A percentile compares a stretch with the other conserved stretches of the same genome.
Conservation (phyloP, 805 yeast species). For the Candida anglica region DNA sequence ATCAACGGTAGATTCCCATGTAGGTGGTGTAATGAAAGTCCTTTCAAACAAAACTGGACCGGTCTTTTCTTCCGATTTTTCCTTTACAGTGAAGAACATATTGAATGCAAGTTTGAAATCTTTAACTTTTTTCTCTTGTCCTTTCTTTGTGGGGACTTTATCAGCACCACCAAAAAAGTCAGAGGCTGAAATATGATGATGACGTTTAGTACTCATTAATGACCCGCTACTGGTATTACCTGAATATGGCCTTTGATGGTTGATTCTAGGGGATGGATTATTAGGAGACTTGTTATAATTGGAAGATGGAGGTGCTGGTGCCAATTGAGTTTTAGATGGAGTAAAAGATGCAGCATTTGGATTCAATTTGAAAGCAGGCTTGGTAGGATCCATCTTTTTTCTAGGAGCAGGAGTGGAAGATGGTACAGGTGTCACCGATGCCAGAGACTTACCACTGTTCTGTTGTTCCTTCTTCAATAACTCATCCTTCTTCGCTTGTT, state of each 20-base stretch:
- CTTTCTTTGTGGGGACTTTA: conserved; percentile 33
- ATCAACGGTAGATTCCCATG: conserved; percentile 63
- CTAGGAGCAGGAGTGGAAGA: conserved; percentile 12
- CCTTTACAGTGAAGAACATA: conserved; percentile 46
- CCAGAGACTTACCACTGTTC: neutral
- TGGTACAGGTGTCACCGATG: conserved; percentile 1
- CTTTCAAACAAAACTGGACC: conserved; percentile 44
- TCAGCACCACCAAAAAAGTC: conserved; percentile 40
- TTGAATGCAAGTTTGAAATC: conserved; percentile 46
- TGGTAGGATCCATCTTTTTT: conserved; percentile 53
- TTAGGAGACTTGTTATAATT: conserved; percentile 19
- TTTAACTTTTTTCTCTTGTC: conserved; percentile 30
- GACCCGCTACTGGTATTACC: conserved; percentile 8
- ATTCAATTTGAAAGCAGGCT: conserved; percentile 65
- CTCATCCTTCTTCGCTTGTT: conserved; percentile 5
- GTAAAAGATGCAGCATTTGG: conserved; percentile 67
- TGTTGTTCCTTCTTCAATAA: conserved; percentile 6
- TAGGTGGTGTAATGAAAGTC: conserved; percentile 72
- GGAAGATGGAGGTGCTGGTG: conserved; percentile 25
- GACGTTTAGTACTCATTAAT: conserved; percentile 18
- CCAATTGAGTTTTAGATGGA: conserved; percentile 33
- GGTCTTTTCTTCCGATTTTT: conserved; percentile 16
- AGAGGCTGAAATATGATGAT: conserved; percentile 35
- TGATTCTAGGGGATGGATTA: conserved; percentile 31
- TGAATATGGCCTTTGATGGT: conserved; percentile 28